These are phyloP conservation scores for Carpinus fangiana DNA, from an alignment of 306 rosid species.

Conservation along the genomic window DNA sequence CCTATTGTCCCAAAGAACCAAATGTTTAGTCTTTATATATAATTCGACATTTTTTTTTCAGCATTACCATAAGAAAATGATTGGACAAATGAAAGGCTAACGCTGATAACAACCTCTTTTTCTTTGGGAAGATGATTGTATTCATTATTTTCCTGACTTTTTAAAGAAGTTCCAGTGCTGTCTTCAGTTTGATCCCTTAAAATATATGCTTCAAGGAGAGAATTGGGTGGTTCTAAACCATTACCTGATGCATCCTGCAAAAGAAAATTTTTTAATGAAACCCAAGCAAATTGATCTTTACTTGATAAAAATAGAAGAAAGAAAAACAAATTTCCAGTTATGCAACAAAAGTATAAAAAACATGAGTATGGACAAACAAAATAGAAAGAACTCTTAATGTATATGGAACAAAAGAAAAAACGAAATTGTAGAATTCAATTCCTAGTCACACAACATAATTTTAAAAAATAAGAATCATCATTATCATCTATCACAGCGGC, in stretches of 20 bases:
- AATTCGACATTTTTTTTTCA: constrained; percentile 7
- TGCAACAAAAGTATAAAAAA: not conserved
- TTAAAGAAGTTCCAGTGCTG: constrained; percentile 25
- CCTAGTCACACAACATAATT: not conserved
- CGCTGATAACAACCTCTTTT: constrained; percentile 52
- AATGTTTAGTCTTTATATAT: constrained; percentile 25
- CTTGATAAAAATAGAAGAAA: constrained; percentile 15
- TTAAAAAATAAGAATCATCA: not conserved
- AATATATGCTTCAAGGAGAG: constrained; percentile 75
- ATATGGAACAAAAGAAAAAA: not conserved
- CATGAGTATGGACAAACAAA: not conserved
- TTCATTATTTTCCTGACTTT: constrained; percentile 36
- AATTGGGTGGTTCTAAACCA: constrained; percentile 41
- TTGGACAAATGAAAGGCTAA: constrained; percentile 15
- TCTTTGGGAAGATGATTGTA: constrained; percentile 38
- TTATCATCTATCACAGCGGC: not conserved
- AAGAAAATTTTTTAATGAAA: constrained; percentile 30
- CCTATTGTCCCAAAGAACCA: constrained; percentile 46
- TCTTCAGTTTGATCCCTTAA: constrained; percentile 46
- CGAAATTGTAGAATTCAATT: not conserved
- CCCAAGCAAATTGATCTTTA: constrained; percentile 21
- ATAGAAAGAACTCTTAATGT: not conserved
- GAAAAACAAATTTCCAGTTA: not conserved
- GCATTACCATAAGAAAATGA: constrained; percentile 16
- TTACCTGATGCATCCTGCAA: constrained; percentile 47